Evolutionary conservation across 2,329 filamentous ascomycete genomes (phyloP).

Genomic region (Trichoderma polysporum): DNA sequence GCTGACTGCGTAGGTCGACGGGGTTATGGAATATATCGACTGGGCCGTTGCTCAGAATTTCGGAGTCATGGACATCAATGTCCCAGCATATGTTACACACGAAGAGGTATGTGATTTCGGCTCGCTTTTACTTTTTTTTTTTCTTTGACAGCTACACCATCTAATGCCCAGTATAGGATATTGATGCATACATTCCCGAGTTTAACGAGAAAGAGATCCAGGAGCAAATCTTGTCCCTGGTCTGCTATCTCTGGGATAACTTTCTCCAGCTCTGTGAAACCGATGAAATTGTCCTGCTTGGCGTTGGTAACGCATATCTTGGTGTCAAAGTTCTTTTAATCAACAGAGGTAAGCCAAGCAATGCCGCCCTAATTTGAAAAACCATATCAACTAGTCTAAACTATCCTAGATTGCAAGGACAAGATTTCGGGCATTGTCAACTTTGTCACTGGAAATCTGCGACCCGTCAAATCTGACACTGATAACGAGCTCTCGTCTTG

Average conservation of each 20-base stretch:
- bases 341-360: conserved; percentile 61
- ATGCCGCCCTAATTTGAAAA: background rate
- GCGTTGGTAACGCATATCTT: conserved; percentile 84
- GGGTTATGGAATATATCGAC: conserved; percentile 74
- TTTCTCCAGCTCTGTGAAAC: conserved; percentile 78
- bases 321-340: conserved; percentile 80
- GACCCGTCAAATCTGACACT: conserved; percentile 75
- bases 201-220: conserved; percentile 51
- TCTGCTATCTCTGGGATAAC: conserved; percentile 94
- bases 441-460: conserved; percentile 75
- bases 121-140: background rate
- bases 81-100: conserved; percentile 73
- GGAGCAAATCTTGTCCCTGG: conserved; percentile 67
- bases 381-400: conserved; percentile 22
- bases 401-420: conserved; percentile 57
- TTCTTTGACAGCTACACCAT: background rate
- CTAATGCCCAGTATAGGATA: conserved; percentile 39
- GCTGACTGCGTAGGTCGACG: conserved; percentile 65
- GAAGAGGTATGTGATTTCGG: conserved; percentile 49
- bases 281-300: conserved; percentile 79
- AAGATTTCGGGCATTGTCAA: conserved; percentile 72
- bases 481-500: conserved; percentile 72
- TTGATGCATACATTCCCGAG: conserved; percentile 47
- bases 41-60: conserved; percentile 79
- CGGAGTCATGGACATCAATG: conserved; percentile 86